phyloP scores from a whole-genome alignment of 345 rosid genomes.

The Linum usitatissimum region DNA sequence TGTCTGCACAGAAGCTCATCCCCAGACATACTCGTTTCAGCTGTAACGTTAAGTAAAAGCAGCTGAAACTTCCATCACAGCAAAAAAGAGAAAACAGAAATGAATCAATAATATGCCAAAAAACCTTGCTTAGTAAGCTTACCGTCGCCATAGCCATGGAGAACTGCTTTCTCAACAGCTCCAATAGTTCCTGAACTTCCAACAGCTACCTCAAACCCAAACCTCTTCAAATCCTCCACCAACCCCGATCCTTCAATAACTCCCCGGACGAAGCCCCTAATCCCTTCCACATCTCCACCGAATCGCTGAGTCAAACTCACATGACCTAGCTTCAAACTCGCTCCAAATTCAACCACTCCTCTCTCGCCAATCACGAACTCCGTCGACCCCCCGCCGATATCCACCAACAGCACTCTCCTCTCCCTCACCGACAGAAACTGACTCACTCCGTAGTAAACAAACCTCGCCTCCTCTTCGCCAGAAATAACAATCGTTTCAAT shows the following conservation, averaged over 20 bases:
- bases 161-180: conserved; percentile 52
- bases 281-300: conserved; percentile 12
- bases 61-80: background rate
- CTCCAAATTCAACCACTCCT: conserved; percentile 37
- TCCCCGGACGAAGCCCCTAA: conserved; percentile 35
- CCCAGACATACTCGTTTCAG: background rate
- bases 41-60: background rate
- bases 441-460: conserved; percentile 47
- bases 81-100: too few species aligned
- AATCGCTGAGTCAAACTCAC: conserved; percentile 47
- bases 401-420: conserved; percentile 38
- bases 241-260: conserved; percentile 36
- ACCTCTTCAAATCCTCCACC: conserved; percentile 30
- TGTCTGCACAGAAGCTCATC: conserved; percentile 19
- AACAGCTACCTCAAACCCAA: conserved; percentile 44
- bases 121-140: conserved; percentile 4
- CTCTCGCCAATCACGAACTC: conserved; percentile 46
- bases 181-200: conserved; percentile 63
- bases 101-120: background rate
- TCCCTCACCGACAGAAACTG: conserved; percentile 50
- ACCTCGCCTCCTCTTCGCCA: conserved; percentile 59
- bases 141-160: conserved; percentile 27
- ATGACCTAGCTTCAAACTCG: conserved; percentile 54
- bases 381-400: conserved; percentile 74
- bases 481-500: conserved; percentile 34